Base-by-base conservation (phyloP, 805 yeast species). In the Kockiozyma suomiensis region DNA sequence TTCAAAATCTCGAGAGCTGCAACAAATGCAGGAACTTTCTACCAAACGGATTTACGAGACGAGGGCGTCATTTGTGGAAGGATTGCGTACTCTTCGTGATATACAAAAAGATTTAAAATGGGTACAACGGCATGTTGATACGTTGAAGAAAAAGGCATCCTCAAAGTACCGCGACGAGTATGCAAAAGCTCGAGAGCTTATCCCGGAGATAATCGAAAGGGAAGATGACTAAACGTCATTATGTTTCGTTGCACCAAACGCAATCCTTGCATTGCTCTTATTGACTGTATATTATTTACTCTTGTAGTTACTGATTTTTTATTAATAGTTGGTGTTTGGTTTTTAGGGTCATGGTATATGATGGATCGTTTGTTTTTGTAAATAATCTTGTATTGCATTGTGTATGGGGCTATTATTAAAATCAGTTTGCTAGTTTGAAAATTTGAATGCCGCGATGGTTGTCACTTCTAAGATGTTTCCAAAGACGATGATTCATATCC, bases 121-220 rank as follows among this genome's bases (percentile, higher is more conserved):
- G 66, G 66, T 61, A 23, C 66, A 62, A 49, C 49, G 54, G 35
- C 66, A 60, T 30, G 61, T 56, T 15, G 64, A 62, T 25, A 35
- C 40, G 4, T 42, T 62, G 25, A 62, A 62, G 50, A 53, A 48
- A 35, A 62, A 59, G 51, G 52, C 37, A 7, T 30, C 54, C 8
- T 41, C 53, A 15, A 47, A 50, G 46, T 47, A 62, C 35, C 51
- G 59, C 15, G 59, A 40, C 10, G 65, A 61, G 41, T 62, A 51
- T 19, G 46, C 30, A 15, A 26, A 41, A 23, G 66, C 66, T 5
- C 50, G 66, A 17, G 65, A 61, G 42, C 35, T 50, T 32, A 42
- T 61, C 37, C 66, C 66, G 41, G 66, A 62, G 54, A 62, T 62
- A n/a, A 61, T 62, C 25, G 66, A 62, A 32, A 45, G 12, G 7